Base-by-base conservation (phyloP, 345 rosid genomes). In the Lagerstroemia speciosa region DNA sequence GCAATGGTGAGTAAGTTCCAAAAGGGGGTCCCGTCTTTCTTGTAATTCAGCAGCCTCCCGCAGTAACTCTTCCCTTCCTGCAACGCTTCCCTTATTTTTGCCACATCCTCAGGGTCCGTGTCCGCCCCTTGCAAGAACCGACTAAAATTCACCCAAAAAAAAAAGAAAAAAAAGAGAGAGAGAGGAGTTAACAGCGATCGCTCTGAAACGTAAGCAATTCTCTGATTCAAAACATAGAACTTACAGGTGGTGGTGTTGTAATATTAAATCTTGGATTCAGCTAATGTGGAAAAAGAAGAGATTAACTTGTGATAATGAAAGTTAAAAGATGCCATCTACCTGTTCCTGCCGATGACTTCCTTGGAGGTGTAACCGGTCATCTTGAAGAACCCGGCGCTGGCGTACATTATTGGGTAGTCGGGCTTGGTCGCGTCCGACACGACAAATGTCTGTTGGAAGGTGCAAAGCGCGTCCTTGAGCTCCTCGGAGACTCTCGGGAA, bases 361-460 rank as follows among this genome's bases (percentile, higher is more conserved):
- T 77, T 93, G 8, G 98, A 87, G 41, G 96, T 86, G 81, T 89
- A 93, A 8, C 98, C 98, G 0, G 98, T 93, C 98, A 93, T 93
- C 63, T 82, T 93, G 77, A 93, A 93, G 80, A 93, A 93, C 30
- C 98, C 98, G 52, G 94, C 98, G 81, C 98, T 93, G 17, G 98
- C 98, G 73, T 91, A 93, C 87, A 93, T 24, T 60, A 89, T 91
- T 67, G 98, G 98, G 74, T 68, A 81, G 70, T 91, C 97, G 12
- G 96, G 90, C 83, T 89, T 89, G 60, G 96, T 91, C 48, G 96
- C 97, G 81, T 93, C 98, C 61, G 98, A 85, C 48, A 93, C 98
- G 41, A 93, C 92, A 67, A 93, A 93, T 41, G 98, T 93, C 74
- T 93, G 98, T 70, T 93, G 96, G 74, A 93, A 93, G 22, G 97